Evolutionary conservation across 495 filamentous ascomycete genomes (phyloP), one percentile per base, ranked within the genome.

Genomic region (Thozetella sp.): DNA sequence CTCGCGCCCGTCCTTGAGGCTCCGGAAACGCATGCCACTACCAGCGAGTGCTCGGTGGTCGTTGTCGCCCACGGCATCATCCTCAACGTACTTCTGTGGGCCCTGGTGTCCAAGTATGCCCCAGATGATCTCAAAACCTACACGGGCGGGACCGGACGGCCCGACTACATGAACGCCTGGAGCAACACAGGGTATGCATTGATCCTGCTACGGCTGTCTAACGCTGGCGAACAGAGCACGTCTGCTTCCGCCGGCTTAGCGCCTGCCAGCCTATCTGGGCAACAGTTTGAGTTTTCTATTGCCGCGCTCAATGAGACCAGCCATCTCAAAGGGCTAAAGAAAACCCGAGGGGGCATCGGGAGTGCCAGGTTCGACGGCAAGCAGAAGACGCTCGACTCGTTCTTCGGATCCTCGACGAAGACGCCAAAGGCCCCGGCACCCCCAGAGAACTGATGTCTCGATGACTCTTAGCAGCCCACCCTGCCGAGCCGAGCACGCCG

Each of bases 41-140:
- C 61, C 25, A 56, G 57, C 9, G 52, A 65, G 6, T 24, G 68
- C n/a, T 66, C 75, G 1, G 70, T 94, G 12, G 88, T 85, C 22
- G 73, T 94, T 23, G 90, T 94, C 17, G 86, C 91, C 13, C 93
- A 97, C 68, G 93, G 93, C 40, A 86, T 94, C 25, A 86, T 96
- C 22, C 82, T 96, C 0, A 83, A 82, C 22, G 75, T 84, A 22
- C 68, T 96, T 0, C 87, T 91, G 82, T 78, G 78, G 54, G 78
- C 81, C 26, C 72, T 96, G 37, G 66, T 92, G 20, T 70, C 70
- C 19, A 53, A 58, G 53, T 70, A 54, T 51, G 63, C 63, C 2
- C 58, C 66, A 0, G 48, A 6, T 1, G 70, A 71, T 55, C 19
- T 64, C 34, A 46, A 27, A 23, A 56, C 54, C 0, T 19, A 25